phyloP scores from a whole-genome alignment of 2,329 filamentous ascomycete genomes.

The Periglandula ipomoeae region DNA sequence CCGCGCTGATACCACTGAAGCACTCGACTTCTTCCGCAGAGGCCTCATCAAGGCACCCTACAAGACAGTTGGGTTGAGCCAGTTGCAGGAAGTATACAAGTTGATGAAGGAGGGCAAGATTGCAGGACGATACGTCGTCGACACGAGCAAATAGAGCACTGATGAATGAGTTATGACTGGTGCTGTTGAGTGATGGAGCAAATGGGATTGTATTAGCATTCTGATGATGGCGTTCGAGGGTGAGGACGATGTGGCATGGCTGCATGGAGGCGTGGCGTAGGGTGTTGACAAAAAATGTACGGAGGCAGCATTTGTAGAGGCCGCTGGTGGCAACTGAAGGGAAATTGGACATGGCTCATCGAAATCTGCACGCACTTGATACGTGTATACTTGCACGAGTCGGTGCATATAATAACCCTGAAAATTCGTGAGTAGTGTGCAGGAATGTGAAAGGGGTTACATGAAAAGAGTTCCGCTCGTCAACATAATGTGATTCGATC shows the following conservation, averaged over 20 bases:
- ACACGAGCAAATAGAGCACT: constrained; percentile 63
- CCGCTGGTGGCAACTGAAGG: neutral
- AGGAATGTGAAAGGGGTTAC: no score
- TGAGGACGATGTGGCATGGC: neutral
- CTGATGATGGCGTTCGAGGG: neutral
- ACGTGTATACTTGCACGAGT: no score
- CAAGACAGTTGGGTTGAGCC: constrained; percentile 73
- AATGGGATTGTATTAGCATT: neutral
- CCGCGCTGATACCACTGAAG: constrained; percentile 77
- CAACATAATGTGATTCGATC: no score
- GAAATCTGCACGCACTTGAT: no score
- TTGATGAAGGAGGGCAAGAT: constrained; percentile 63
- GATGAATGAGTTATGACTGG: constrained; percentile 13
- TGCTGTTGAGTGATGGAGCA: neutral
- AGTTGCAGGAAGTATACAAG: constrained; percentile 74
- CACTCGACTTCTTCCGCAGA: constrained; percentile 77
- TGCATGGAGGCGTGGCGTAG: neutral
- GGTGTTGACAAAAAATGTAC: neutral
- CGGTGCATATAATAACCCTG: no score
- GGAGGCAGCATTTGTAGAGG: neutral
- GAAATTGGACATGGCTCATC: no score
- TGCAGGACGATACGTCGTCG: constrained; percentile 71
- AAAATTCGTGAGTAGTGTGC: no score
- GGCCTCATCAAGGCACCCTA: constrained; percentile 81
- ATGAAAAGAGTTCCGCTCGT: no score